phyloP scores from a whole-genome alignment of 2,329 filamentous ascomycete species.

The Aspergillus sojae region DNA sequence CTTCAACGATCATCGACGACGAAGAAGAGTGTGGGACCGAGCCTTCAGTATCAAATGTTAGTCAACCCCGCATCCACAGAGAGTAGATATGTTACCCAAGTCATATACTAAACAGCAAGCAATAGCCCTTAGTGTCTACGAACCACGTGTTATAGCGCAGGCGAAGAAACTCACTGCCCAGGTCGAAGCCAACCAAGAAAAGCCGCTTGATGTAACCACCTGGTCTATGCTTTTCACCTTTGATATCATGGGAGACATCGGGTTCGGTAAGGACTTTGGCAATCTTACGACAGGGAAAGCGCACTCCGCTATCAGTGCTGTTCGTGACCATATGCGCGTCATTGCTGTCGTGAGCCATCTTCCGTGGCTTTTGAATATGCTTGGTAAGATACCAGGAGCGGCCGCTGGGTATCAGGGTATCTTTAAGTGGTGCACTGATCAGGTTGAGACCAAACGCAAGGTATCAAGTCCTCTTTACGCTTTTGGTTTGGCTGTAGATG shows the following conservation, averaged over 20 bases:
- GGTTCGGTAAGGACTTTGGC: constrained; percentile 41
- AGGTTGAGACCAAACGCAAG: not conserved
- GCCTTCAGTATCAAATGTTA: constrained; percentile 17
- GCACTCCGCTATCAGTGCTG: constrained; percentile 19
- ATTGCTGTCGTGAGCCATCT: constrained; percentile 19
- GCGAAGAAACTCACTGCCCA: not conserved
- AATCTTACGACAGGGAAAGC: constrained; percentile 29
- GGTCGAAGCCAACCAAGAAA: not conserved
- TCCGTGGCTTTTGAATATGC: constrained; percentile 12
- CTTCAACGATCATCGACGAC: constrained; percentile 15
- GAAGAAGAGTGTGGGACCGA: constrained; percentile 17
- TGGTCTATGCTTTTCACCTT: constrained; percentile 43
- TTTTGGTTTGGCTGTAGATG: not conserved
- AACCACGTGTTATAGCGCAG: not conserved
- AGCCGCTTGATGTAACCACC: constrained; percentile 25
- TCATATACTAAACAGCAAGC: not conserved
- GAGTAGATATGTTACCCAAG: no score
- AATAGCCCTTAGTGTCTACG: not conserved
- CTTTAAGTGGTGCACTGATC: not conserved
- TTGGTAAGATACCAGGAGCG: not conserved
- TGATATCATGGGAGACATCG: constrained; percentile 48
- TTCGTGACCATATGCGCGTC: constrained; percentile 20
- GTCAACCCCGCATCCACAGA: not conserved
- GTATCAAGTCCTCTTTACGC: not conserved
- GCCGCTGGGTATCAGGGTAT: not conserved